Evolutionary conservation across 352 stramenopile species (phyloP), one percentile per base, ranked within the genome.

Genomic region (Globisporangium yorkense): DNA sequence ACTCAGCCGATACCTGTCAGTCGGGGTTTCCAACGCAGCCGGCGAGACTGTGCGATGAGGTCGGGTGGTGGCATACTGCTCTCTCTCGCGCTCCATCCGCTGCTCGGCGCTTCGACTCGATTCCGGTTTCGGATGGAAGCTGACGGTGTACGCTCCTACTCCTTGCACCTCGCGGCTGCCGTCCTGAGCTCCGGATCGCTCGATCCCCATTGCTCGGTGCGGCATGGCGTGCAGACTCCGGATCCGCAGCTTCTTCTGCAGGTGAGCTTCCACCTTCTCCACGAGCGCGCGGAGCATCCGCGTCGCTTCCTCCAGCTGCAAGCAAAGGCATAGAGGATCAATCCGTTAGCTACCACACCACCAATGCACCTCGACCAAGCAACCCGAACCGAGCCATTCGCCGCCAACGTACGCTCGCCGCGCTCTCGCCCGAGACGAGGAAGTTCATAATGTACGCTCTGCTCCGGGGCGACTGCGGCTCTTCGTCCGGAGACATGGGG

Each of bases 391-490:
- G 24, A 27, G 24, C 24, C 24, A 27, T 27, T 27, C 24, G 24
- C 24, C 24, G 24, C 24, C 24, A 27, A 65, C 65, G 41, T 56
- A 80, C 71, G 45, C 70, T 68, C 9, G 64, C 66, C 33, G 56
- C 65, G 0, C 72, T 73, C n/a, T 71, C 67, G 1, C 67, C 78
- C 2, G 73, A 72, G 16, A 88, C 64, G 12, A 90, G 29, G 35
- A 89, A 91, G 41, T 75, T 83, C 71, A 89, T 80, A 21, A 74
- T 61, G 62, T 71, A 86, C 10, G 59, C 54, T 9, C 33, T 52
- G 41, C 40, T 75, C 37, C 53, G 54, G 1, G 65, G 66, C 18
- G 57, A 71, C 18, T 71, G 63, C 51, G 71, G 61, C 35, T 74
- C 57, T n/a, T 88, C 78, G 5, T 72, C 71, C 0, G 80, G 76